A percentile compares a stretch with the other conserved stretches of the same genome.
Evolutionary conservation across 2,329 filamentous ascomycete species (phyloP).

Genomic region (Penicillium sp.): DNA sequence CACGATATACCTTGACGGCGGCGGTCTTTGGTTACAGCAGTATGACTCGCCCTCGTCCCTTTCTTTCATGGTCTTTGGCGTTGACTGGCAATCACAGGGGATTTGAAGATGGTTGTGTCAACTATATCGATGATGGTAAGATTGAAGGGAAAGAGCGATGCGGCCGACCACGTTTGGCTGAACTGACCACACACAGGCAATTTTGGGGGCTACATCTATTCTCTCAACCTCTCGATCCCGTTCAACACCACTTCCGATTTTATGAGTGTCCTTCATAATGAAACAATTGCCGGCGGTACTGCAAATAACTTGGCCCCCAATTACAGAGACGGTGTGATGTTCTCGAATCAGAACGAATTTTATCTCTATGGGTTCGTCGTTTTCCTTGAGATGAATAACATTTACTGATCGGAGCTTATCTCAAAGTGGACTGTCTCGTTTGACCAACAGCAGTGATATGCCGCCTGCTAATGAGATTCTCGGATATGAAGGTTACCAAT

Average conservation of each 20-base stretch:
- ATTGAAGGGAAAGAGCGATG: not conserved
- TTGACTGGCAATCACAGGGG: slow-evolving; percentile 14
- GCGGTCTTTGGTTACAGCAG: slow-evolving; percentile 19
- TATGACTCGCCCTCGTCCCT: slow-evolving; percentile 1
- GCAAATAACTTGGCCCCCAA: slow-evolving; percentile 49
- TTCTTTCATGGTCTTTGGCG: not conserved
- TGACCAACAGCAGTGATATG: slow-evolving; percentile 40
- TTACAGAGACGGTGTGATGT: slow-evolving; percentile 65
- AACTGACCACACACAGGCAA: slow-evolving; percentile 14
- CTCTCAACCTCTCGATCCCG: slow-evolving; percentile 19
- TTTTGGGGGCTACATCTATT: slow-evolving; percentile 18
- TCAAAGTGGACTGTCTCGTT: slow-evolving; percentile 51
- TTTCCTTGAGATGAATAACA: not conserved
- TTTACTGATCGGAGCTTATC: not conserved
- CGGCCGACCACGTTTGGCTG: not conserved
- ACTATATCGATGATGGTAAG: slow-evolving; percentile 6
- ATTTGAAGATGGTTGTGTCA: slow-evolving; percentile 16
- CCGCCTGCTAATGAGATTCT: slow-evolving; percentile 53
- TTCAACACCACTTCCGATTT: slow-evolving; percentile 24
- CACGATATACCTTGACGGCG: slow-evolving; percentile 25
- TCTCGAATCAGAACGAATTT: slow-evolving; percentile 66
- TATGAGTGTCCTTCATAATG: slow-evolving; percentile 36
- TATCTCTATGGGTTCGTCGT: slow-evolving; percentile 61
- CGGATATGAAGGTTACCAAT: slow-evolving; percentile 54
- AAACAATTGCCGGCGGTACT: slow-evolving; percentile 32